Base-by-base conservation (phyloP, 2,329 filamentous ascomycete genomes). In the Colletotrichum cereale region DNA sequence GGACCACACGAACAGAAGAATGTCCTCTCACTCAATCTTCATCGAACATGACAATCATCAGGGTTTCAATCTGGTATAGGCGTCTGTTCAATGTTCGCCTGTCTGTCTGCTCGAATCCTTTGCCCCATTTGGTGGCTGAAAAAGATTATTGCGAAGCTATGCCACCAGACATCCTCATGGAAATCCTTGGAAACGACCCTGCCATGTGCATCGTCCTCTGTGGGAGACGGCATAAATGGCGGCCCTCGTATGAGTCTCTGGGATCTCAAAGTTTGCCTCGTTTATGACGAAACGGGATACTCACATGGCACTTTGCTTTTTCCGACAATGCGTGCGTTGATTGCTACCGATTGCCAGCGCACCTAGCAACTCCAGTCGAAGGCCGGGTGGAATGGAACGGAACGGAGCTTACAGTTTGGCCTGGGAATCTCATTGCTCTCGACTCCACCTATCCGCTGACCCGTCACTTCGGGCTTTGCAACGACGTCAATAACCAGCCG, bases 91-190 rank as follows among this genome's bases (percentile, higher is more conserved):
- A 55, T 31, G 24, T 26, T 38, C 40, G 29, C 21, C 24, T 31
- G 31, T 24, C 64, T 36, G 53, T 26, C 44, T 38, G 34, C 24
- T 58, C 36, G 18, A 36, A 16, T 36, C 14, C 29, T 29, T 40
- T 44, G 14, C 47, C 26, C 44, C 34, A 47, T 11, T 29, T 14
- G 21, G 6, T 40, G 26, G 26, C 36, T 61, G 34, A 42, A 68
- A 36, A 34, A 24, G 42, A 29, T 52, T 65, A 58, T 50, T 58
- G 52, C 42, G 31, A 57, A 67, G 48, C 36, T 42, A 67, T 11
- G 38, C 48, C n/a, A 18, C 14, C 29, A 24, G 29, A 6, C 31
- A n/a, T 10, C 29, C 42, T 31, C 24, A 47, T 16, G 12, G 10
- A 44, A 29, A 38, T 34, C 10, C 24, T 21, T 36, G 24, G 34